Conservation (phyloP, 371 early-diverging fungal genomes). For the Mucor saturninus region DNA sequence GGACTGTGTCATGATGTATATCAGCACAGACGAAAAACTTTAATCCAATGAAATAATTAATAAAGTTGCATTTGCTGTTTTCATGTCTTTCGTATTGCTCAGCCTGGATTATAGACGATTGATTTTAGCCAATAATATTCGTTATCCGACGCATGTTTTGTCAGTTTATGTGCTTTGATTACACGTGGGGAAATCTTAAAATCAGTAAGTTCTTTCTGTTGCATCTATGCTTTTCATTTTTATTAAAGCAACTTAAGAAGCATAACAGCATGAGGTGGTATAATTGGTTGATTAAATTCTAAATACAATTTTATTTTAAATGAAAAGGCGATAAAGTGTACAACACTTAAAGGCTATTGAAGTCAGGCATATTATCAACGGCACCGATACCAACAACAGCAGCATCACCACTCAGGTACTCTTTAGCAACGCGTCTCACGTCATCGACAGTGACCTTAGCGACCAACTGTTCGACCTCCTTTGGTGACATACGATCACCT, state of each 20-base stretch:
- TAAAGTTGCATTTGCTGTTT: background rate
- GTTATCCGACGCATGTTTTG: background rate
- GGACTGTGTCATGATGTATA: background rate
- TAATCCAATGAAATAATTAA: background rate
- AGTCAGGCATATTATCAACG: conserved; percentile 75
- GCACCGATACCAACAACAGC: conserved; percentile 94
- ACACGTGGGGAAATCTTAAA: background rate
- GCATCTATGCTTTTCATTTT: too few relatives aligned
- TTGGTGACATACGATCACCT: conserved; percentile 83
- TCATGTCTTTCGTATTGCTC: background rate
- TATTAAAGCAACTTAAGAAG: too few relatives aligned
- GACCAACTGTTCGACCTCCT: conserved; percentile 45
- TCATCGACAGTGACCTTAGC: conserved; percentile 63
- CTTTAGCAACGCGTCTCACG: conserved; percentile 85
- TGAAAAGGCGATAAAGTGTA: background rate
- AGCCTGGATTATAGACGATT: background rate
- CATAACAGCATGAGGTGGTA: background rate
- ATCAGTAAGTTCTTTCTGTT: background rate
- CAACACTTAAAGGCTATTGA: conserved; percentile 59
- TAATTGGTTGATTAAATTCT: background rate
- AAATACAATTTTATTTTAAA: background rate
- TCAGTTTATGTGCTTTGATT: background rate
- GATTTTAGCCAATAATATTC: background rate
- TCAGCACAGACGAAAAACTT: background rate
- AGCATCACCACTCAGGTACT: conserved; percentile 87